Percentiles rank a stretch among this genome's conserved stretches.
phyloP scores from a whole-genome alignment of 1,284 basidiomycete genomes.

The Puccinia coronata region DNA sequence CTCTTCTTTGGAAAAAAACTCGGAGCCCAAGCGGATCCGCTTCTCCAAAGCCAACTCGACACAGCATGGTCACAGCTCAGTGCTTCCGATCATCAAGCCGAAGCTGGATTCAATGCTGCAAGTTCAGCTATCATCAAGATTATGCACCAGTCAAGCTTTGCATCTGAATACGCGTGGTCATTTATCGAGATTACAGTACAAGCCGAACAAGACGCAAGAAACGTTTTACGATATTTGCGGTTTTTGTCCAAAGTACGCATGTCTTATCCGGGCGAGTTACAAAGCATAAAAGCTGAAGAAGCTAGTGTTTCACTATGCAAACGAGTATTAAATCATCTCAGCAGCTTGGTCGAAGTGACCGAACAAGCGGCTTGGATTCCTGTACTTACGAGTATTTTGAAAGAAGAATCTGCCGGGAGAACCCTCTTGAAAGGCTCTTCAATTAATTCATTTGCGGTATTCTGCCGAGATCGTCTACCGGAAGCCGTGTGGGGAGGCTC shows the following conservation, averaged over 20 bases:
- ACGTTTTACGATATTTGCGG: constrained; percentile 16
- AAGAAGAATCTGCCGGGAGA: constrained; percentile 22
- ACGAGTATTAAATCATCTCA: constrained; percentile 14
- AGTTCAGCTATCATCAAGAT: constrained; percentile 31
- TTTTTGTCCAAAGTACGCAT: constrained; percentile 37
- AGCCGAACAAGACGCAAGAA: neutral
- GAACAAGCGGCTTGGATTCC: constrained; percentile 34
- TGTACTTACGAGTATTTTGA: constrained; percentile 11
- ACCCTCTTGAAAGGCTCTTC: constrained; percentile 13
- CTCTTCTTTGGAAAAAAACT: constrained; percentile 33
- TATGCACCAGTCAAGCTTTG: constrained; percentile 28
- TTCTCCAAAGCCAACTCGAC: constrained; percentile 9
- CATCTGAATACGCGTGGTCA: constrained; percentile 30
- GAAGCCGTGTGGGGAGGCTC: constrained; percentile 34
- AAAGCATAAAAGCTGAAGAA: constrained; percentile 12
- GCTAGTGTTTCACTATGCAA: constrained; percentile 20
- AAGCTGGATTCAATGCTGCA: constrained; percentile 5
- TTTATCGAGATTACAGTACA: constrained; percentile 7
- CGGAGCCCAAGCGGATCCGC: neutral
- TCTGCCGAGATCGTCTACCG: constrained; percentile 15
- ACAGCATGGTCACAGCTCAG: constrained; percentile 6
- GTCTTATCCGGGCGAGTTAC: constrained; percentile 16
- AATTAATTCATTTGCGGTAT: neutral
- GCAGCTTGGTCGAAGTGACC: neutral
- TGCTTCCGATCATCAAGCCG: constrained; percentile 9